Evolutionary conservation across 2,329 filamentous ascomycete species (phyloP), one percentile per base, ranked within the genome.

Genomic region (Epichloe elymi): DNA sequence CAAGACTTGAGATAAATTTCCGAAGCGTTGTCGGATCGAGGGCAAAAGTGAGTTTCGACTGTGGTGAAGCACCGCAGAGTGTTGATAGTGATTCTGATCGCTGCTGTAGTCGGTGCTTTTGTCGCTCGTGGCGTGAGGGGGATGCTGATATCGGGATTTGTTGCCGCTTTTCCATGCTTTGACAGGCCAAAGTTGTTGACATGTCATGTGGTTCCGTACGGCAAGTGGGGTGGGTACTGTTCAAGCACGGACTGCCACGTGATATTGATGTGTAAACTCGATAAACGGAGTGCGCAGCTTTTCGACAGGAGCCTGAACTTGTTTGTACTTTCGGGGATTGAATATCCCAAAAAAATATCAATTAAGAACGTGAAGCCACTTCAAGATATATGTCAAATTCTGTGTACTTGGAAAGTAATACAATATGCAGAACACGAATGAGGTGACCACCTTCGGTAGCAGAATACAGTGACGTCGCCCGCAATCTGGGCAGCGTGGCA

Each of bases 201-300:
- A 52, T 33, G 41, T 49, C 51, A 52, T 46, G 51, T 36, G 51
- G 47, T 46, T 37, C 30, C 15, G 10, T 26, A 38, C 42, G 30
- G 36, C 40, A 46, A 26, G 46, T 52, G 51, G 51, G 51, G 46
- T 38, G 30, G 47, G 23, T 43, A 41, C 26, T n/a, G 4, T n/a
- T 38, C 12, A 23, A 36, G 36, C 19, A 52, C 11, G 17, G 26
- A 23, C 41, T 8, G 4, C 23, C 51, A 52, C 51, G 51, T 52
- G 51, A 52, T 43, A 40, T 45, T 33, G 5, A 19, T 17, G 23
- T 46, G n/a, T n/a, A 46, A 39, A 15, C 5, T 39, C 11, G 35
- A 35, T n/a, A 38, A 38, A 26, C 33, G 15, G 5, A 33, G 5
- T 23, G 2, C n/a, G 11, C 37, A 39, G 45, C 15, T 19, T 35